Percentiles rank a stretch among this genome's conserved stretches.
phyloP scores from a whole-genome alignment of 1,139 yeast species.

The Magnusiomyces suaveolens region DNA sequence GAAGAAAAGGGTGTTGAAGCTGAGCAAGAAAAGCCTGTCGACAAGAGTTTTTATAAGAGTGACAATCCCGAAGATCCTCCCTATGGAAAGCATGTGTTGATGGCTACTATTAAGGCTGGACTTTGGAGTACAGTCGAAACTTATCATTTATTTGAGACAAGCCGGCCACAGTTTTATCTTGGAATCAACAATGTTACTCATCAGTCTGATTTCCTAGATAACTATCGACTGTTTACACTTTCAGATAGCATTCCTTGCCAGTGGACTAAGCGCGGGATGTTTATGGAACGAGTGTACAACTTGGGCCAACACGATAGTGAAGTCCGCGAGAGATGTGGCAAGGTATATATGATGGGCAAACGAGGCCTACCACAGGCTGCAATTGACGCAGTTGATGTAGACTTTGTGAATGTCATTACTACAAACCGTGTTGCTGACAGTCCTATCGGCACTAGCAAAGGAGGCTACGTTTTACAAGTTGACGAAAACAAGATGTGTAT shows the following conservation, averaged over 20 bases:
- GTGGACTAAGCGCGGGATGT: constrained; percentile 54
- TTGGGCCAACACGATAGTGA: constrained; percentile 55
- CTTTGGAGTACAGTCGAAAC: constrained; percentile 48
- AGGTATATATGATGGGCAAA: background rate
- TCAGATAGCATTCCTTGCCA: constrained; percentile 53
- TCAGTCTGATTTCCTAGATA: constrained; percentile 52
- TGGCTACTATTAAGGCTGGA: constrained; percentile 52
- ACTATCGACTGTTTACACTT: constrained; percentile 48
- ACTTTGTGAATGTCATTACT: background rate
- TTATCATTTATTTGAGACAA: constrained; percentile 39
- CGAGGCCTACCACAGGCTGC: constrained; percentile 24
- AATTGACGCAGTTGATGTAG: too few species aligned
- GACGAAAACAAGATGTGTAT: constrained; percentile 46
- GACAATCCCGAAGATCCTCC: too few species aligned
- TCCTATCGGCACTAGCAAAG: background rate
- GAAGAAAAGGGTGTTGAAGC: too few species aligned
- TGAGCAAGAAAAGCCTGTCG: too few species aligned
- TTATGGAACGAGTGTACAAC: constrained; percentile 47
- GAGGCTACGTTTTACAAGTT: constrained; percentile 44
- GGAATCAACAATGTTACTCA: constrained; percentile 59
- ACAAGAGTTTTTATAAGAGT: too few species aligned
- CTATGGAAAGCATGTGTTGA: too few species aligned
- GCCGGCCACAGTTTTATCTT: constrained; percentile 34
- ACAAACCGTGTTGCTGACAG: constrained; percentile 18
- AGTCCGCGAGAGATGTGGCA: constrained; percentile 49